Evolutionary conservation across 306 rosid species (phyloP), one percentile per base, ranked within the genome.

Genomic region (Casuarina equisetifolia): DNA sequence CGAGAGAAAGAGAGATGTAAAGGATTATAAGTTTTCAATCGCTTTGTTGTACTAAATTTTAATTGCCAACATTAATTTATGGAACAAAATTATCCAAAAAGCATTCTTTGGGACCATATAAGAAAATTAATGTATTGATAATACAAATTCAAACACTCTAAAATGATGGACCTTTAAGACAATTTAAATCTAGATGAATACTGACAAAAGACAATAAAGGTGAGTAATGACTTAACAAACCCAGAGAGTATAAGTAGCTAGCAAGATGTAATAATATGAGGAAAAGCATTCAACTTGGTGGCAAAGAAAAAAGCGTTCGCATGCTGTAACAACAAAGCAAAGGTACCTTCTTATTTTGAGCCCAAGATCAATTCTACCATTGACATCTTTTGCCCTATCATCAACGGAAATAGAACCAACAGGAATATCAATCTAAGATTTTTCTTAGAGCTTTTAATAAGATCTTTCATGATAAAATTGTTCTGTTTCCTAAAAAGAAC

Each of bases 261-360:
- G 46, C 49, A 51, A 76, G 20, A 48, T 63, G 63, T 35, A 49
- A 35, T 43, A 53, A 72, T 36, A 10, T 17, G 67, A 32, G 43
- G n/a, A 51, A 67, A 66, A 66, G 82, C 66, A n/a, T 50, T 78
- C 35, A 79, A 94, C 99, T 96, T 95, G 99, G 82, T 95, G 99
- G 75, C 92, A 95, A 51, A 95, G 97, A 85, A 95, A 95, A 49
- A 97, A 64, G n/a, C 92, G 91, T 19, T 97, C 91, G 0, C 97
- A 89, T n/a, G 97, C 88, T 13, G 97, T 92, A 68, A 95, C 77
- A 53, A 92, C 97, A 82, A 88, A 77, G 87, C 97, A 90, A 49
- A 88, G 80, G 79, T 92, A 92, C 42, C 82, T 92, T 81, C 96
- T 85, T 77, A 84, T 51, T 57, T 97, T 97, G 83, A 95, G 92